phyloP scores from a whole-genome alignment of 2,329 filamentous ascomycete genomes.

The Fusarium tjaetaba region DNA sequence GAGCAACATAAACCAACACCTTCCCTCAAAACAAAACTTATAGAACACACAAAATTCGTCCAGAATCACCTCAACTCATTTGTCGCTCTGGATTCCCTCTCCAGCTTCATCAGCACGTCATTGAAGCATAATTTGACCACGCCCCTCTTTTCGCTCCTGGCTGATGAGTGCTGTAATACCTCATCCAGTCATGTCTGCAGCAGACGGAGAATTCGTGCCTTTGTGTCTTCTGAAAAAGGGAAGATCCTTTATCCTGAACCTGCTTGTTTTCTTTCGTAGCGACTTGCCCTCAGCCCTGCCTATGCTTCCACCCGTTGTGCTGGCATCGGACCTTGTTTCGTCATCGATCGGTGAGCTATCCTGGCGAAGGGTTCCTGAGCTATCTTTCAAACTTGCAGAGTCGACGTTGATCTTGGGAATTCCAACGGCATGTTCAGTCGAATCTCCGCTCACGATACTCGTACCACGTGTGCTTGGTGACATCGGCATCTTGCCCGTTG shows the following conservation, averaged over 20 bases:
- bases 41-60: constrained; percentile 17
- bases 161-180: constrained; percentile 25
- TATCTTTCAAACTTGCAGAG: constrained; percentile 49
- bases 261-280: constrained; percentile 70
- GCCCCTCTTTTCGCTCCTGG: constrained; percentile 11
- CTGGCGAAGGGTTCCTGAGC: constrained; percentile 39
- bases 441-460: constrained; percentile 71
- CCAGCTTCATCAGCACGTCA: not conserved
- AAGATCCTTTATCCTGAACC: constrained; percentile 71
- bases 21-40: constrained; percentile 17
- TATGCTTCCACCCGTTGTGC: constrained; percentile 53
- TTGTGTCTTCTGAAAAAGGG: constrained; percentile 66
- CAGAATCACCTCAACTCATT: not conserved
- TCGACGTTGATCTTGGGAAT: constrained; percentile 54
- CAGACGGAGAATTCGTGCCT: constrained; percentile 48
- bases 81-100: not conserved
- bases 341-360: constrained; percentile 43
- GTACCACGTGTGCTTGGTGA: constrained; percentile 74
- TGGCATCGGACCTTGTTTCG: constrained; percentile 46
- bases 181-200: constrained; percentile 49
- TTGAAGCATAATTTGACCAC: not conserved
- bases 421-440: constrained; percentile 60
- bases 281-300: constrained; percentile 60
- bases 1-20: constrained; percentile 13
- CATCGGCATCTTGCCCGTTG: constrained; percentile 70